These are phyloP conservation scores for Paramicrosporidium saccamoebae DNA, from an alignment of 371 early-diverging fungal species.

Conservation along the genomic window DNA sequence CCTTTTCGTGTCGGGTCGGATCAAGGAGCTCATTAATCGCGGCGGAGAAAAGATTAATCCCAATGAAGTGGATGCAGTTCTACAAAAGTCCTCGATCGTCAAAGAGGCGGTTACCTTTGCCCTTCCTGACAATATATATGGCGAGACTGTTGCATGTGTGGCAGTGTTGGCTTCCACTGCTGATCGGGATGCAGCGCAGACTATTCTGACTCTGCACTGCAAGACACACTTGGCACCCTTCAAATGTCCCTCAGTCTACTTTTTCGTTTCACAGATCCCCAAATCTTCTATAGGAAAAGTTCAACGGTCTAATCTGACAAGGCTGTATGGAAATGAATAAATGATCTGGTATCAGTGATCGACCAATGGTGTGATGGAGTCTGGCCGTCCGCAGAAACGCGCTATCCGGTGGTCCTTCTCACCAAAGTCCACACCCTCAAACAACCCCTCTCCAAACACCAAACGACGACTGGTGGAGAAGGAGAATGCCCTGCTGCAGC, in stretches of 20 bases:
- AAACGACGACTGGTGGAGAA: too few relatives aligned
- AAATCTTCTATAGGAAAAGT: slow-evolving; percentile 40
- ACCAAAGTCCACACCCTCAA: too few relatives aligned
- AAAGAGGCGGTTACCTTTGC: slow-evolving; percentile 42
- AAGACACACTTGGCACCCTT: slow-evolving; percentile 22
- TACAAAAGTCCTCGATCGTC: slow-evolving; percentile 25
- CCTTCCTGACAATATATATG: slow-evolving; percentile 32
- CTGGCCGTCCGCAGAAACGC: too few relatives aligned
- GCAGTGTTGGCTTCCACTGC: too few relatives aligned
- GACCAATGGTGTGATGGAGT: too few relatives aligned
- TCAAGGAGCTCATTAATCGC: slow-evolving; percentile 44
- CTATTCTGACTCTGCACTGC: slow-evolving; percentile 12
- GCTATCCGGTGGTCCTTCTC: too few relatives aligned
- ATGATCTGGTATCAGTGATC: too few relatives aligned
- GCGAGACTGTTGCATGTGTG: slow-evolving; percentile 43
- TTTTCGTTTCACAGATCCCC: slow-evolving; percentile 24
- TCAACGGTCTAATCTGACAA: slow-evolving; percentile 13
- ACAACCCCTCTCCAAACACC: too few relatives aligned
- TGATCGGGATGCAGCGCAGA: slow-evolving; percentile 5
- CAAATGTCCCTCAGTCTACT: slow-evolving; percentile 36
- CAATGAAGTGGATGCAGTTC: slow-evolving; percentile 36
- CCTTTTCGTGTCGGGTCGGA: slow-evolving; percentile 29
- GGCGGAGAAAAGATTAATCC: slow-evolving; percentile 49
- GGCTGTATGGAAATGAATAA: slow-evolving; percentile 1
- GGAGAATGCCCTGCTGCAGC: too few relatives aligned